These are phyloP conservation scores for Diplotaxis tenuifolia DNA, from an alignment of 345 rosid species.

Conservation along the genomic window DNA sequence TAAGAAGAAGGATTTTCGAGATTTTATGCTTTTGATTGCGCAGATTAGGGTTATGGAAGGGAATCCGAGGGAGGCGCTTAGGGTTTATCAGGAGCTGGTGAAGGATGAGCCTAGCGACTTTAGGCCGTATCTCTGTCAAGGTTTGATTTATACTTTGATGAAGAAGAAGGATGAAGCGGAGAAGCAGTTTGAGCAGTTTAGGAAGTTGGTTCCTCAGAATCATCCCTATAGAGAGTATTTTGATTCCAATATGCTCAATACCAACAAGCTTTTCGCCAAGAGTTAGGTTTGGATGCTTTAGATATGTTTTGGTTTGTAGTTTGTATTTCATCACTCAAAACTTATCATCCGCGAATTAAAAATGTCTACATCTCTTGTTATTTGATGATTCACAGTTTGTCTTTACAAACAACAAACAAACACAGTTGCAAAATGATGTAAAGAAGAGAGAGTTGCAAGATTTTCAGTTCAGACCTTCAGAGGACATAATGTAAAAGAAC, in stretches of 20 bases:
- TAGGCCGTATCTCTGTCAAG: slow-evolving; percentile 86
- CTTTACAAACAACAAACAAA: too few relatives aligned
- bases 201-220: slow-evolving; percentile 73
- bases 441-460: too few relatives aligned
- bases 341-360: neutral
- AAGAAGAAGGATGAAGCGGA: slow-evolving; percentile 81
- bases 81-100: neutral
- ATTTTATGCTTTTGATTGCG: neutral
- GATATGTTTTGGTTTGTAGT: neutral
- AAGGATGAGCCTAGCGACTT: slow-evolving; percentile 52
- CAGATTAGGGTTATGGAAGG: neutral
- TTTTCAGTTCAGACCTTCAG: too few relatives aligned
- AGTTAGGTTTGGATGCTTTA: slow-evolving; percentile 1
- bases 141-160: slow-evolving; percentile 72
- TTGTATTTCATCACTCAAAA: neutral
- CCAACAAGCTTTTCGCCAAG: slow-evolving; percentile 26
- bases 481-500: too few relatives aligned
- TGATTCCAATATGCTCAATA: slow-evolving; percentile 61
- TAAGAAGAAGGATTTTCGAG: slow-evolving; percentile 39
- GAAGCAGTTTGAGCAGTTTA: slow-evolving; percentile 70
- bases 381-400: too few relatives aligned
- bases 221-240: slow-evolving; percentile 87
- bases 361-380: neutral
- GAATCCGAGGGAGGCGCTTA: neutral
- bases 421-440: too few relatives aligned